A percentile compares a stretch with the other conserved stretches of the same genome.
Conservation (phyloP, 108 stramenopile species). For the Mediolabrus comicus region DNA sequence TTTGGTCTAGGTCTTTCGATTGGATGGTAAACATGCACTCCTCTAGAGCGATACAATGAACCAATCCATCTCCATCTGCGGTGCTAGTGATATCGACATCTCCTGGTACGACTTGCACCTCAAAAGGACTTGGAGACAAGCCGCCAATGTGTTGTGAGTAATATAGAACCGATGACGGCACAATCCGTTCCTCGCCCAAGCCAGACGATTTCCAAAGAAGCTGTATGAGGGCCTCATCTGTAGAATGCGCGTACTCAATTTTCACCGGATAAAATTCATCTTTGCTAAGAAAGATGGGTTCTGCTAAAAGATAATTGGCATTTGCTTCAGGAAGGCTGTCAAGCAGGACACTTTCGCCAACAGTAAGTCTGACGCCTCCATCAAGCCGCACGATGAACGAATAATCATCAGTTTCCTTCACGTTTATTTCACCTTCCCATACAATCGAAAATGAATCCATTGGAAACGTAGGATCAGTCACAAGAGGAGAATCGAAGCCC, state of each 20-base stretch:
- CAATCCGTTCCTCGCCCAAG: constrained; percentile 9
- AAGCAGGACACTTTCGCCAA: constrained; percentile 47
- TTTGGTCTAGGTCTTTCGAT: constrained; percentile 52
- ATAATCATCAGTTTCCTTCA: constrained; percentile 41
- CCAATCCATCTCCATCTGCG: constrained; percentile 54
- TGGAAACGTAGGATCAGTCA: constrained; percentile 49
- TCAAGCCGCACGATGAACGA: constrained; percentile 46
- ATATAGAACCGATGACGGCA: constrained; percentile 54
- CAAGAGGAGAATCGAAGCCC: constrained; percentile 58
- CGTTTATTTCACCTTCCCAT: constrained; percentile 62
- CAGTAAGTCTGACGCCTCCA: constrained; percentile 35
- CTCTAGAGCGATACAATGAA: constrained; percentile 48
- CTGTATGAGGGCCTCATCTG: constrained; percentile 47
- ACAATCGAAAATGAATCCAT: constrained; percentile 70
- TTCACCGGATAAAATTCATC: constrained; percentile 47
- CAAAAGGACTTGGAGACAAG: constrained; percentile 28
- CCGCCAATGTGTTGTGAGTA: constrained; percentile 55
- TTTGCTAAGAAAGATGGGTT: constrained; percentile 7
- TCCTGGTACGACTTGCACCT: constrained; percentile 30
- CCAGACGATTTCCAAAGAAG: constrained; percentile 44
- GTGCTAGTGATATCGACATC: constrained; percentile 30
- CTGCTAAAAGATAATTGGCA: constrained; percentile 5
- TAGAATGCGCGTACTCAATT: constrained; percentile 51
- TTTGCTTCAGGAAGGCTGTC: constrained; percentile 29
- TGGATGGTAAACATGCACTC: constrained; percentile 62